Conservation (phyloP, 2,329 filamentous ascomycete genomes). For the Fusarium goolgardi region DNA sequence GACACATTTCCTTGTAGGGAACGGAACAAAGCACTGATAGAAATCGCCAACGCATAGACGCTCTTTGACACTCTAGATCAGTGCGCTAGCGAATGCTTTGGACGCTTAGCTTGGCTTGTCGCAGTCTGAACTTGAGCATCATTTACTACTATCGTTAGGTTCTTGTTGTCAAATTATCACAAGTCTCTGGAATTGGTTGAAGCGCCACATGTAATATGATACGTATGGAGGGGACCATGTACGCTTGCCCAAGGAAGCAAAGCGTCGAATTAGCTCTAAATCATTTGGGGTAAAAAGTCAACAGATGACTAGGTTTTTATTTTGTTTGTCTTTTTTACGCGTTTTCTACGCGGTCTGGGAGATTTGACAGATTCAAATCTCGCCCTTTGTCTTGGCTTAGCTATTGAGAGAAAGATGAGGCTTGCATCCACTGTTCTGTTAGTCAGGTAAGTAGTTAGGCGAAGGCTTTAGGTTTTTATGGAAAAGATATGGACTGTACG, state of each 20-base stretch:
- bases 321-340: conserved; percentile 16
- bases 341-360: conserved; percentile 36
- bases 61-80: neutral
- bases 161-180: neutral
- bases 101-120: conserved; percentile 3
- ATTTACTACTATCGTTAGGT: neutral
- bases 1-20: conserved; percentile 23
- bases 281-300: conserved; percentile 35
- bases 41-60: conserved; percentile 28
- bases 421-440: neutral
- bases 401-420: conserved; percentile 6
- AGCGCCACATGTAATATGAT: conserved; percentile 24
- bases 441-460: neutral
- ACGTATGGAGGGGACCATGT: neutral
- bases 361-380: conserved; percentile 29
- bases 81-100: neutral
- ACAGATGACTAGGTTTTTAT: conserved; percentile 23
- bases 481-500: neutral
- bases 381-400: conserved; percentile 18
- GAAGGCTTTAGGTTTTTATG: conserved; percentile 7
- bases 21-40: conserved; percentile 5
- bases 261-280: conserved; percentile 24
- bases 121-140: conserved; percentile 1
- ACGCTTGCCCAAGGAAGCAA: conserved; percentile 28
- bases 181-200: conserved; percentile 35